Evolutionary conservation across 148 eudicot species (phyloP).

Genomic region (Cornus florida): DNA sequence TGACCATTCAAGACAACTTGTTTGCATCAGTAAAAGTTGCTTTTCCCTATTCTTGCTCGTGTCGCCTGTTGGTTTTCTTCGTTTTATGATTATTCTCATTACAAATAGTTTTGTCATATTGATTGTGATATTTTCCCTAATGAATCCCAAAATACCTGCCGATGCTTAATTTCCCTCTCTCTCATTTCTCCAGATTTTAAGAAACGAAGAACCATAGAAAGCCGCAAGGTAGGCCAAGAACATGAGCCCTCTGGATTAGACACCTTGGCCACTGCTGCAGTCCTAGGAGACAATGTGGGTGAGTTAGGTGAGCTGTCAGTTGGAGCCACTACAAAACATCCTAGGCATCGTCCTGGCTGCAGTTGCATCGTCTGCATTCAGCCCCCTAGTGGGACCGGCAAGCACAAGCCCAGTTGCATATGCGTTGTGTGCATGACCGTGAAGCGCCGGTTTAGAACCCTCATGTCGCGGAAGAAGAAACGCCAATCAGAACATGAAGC

Average conservation of each 20-base stretch:
- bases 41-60: background rate
- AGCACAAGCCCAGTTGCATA: constrained; percentile 71
- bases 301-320: constrained; percentile 48
- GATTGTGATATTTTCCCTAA: background rate
- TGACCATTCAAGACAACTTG: background rate
- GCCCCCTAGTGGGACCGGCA: constrained; percentile 93
- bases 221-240: constrained; percentile 38
- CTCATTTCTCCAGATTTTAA: constrained; percentile 44
- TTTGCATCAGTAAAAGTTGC: background rate
- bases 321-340: constrained; percentile 79
- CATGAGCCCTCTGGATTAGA: constrained; percentile 72
- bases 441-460: constrained; percentile 75
- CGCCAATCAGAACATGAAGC: constrained; percentile 63
- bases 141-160: background rate
- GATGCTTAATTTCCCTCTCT: background rate
- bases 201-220: constrained; percentile 43
- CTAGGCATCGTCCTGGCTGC: constrained; percentile 94
- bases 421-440: constrained; percentile 85
- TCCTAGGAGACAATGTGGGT: constrained; percentile 51
- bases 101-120: background rate
- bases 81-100: background rate
- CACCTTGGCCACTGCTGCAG: constrained; percentile 91
- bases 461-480: constrained; percentile 78
- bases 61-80: background rate
- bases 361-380: constrained; percentile 92